A percentile compares a stretch with the other conserved stretches of the same genome.
phyloP scores from a whole-genome alignment of 768 basidiomycete genomes.

The Phanerochaete carnosa region DNA sequence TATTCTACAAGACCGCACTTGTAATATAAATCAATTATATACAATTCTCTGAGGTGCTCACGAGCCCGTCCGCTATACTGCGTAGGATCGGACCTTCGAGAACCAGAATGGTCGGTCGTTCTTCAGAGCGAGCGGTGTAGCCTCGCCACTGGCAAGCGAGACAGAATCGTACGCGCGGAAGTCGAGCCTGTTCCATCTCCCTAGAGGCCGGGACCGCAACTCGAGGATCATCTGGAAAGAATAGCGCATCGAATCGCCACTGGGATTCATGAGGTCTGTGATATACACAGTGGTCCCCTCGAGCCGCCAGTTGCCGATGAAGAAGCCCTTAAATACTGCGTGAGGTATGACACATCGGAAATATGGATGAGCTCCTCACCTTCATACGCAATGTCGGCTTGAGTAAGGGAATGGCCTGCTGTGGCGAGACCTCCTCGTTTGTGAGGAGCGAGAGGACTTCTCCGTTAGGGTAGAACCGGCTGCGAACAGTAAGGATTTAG shows the following conservation, averaged over 20 bases:
- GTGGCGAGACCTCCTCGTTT: conserved; percentile 72
- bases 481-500: conserved; percentile 24
- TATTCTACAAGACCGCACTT: not conserved
- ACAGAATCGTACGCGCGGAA: conserved; percentile 73
- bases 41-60: too few relatives aligned
- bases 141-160: conserved; percentile 72
- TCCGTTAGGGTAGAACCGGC: conserved; percentile 86
- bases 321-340: conserved; percentile 54
- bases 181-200: conserved; percentile 82
- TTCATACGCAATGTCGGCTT: conserved; percentile 78
- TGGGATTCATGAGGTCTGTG: conserved; percentile 58
- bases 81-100: conserved; percentile 80
- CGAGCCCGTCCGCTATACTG: not conserved
- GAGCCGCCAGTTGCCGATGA: conserved; percentile 72
- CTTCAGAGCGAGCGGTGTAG: conserved; percentile 64
- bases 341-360: not conserved
- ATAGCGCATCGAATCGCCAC: conserved; percentile 40
- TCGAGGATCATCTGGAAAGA: conserved; percentile 71
- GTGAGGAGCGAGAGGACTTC: conserved; percentile 81
- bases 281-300: conserved; percentile 56
- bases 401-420: conserved; percentile 70
- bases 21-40: too few relatives aligned
- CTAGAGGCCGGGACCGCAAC: conserved; percentile 74
- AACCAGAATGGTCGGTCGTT: conserved; percentile 94
- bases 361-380: conserved; percentile 36